Percentiles rank a stretch among this genome's conserved stretches.
phyloP scores from a whole-genome alignment of 805 yeast species.

The Saccharomycodes ludwigii region DNA sequence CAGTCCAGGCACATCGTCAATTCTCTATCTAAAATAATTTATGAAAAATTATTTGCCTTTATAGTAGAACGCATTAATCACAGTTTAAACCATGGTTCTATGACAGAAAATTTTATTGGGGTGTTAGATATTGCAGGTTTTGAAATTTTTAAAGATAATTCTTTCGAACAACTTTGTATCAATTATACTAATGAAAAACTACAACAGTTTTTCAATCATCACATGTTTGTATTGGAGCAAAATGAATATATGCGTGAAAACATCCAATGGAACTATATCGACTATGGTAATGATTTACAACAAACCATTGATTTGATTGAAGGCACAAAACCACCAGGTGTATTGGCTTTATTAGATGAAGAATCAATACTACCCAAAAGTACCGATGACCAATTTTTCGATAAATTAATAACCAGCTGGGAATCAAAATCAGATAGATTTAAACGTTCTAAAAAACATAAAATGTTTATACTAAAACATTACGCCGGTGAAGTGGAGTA shows the following conservation, averaged over 20 bases:
- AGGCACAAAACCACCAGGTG: conserved; percentile 51
- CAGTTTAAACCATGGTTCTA: conserved; percentile 38
- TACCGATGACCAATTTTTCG: conserved; percentile 69
- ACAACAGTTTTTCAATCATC: conserved; percentile 96
- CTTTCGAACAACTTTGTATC: conserved; percentile 94
- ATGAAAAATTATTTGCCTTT: conserved; percentile 71
- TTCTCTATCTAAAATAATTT: conserved; percentile 76
- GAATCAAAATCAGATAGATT: conserved; percentile 43
- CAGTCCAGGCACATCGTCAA: conserved; percentile 78
- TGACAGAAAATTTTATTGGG: conserved; percentile 60
- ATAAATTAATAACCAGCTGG: conserved; percentile 61
- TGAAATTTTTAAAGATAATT: conserved; percentile 87
- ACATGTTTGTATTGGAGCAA: conserved; percentile 93
- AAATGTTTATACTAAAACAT: conserved; percentile 77
- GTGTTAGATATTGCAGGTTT: conserved; percentile 96
- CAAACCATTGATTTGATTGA: conserved; percentile 92
- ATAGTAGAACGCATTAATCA: conserved; percentile 67
- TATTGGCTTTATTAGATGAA: conserved; percentile 80
- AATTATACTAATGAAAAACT: conserved; percentile 94
- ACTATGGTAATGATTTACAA: conserved; percentile 88
- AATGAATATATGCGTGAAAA: conserved; percentile 89
- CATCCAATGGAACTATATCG: conserved; percentile 92
- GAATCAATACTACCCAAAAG: conserved; percentile 93
- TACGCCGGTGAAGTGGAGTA: conserved; percentile 97
- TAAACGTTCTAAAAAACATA: conserved; percentile 57